Base-by-base conservation (phyloP, 2,329 filamentous ascomycete genomes). In the Setomelanomma holmii region DNA sequence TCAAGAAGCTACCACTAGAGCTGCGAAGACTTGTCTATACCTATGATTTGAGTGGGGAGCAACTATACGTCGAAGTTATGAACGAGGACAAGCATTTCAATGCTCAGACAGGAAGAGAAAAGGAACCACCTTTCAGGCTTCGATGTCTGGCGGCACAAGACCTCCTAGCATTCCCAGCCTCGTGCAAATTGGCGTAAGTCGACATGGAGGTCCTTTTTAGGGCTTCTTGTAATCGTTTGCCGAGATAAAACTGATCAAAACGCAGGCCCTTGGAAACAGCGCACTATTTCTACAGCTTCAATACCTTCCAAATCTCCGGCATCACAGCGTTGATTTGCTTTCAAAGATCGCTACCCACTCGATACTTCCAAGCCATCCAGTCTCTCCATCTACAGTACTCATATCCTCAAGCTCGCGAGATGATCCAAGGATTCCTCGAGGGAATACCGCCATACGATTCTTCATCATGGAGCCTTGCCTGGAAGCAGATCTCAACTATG, bases 181-280 rank as follows among this genome's bases (percentile, higher is more conserved):
- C 33, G 27, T 46, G 43, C 33, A 46, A 46, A 24, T 46, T 46
- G 20, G 43, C 43, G 43, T 46, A 39, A 20, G 43, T 22, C 10
- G 10, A 10, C 12, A 30, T n/a, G n/a, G n/a, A n/a, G n/a, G n/a
- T n/a, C n/a, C 5, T n/a, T 20, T 12, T 12, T 27, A 30, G 16
- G 7, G 10, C 16, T 14, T 8, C 16, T 33, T 5, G 3, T 33
- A 11, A 33, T 12, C n/a, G 12, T 19, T 19, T 43, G 23, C 7
- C 43, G 39, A 39, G n/a, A n/a, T n/a, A n/a, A 20, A 39, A 30
- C 21, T 39, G 22, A 46, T 7, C 16, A 30, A n/a, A 1, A 16
- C 22, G 1, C 43, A 46, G 43, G 43, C 39, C 38, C 20, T 11
- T 20, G n/a, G 34, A 46, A 46, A 39, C 43, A 6, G 10, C 27